Evolutionary conservation across 192 early-diverging fungal species (phyloP), one percentile per base, ranked within the genome.

Genomic region (Coemansia sp.): DNA sequence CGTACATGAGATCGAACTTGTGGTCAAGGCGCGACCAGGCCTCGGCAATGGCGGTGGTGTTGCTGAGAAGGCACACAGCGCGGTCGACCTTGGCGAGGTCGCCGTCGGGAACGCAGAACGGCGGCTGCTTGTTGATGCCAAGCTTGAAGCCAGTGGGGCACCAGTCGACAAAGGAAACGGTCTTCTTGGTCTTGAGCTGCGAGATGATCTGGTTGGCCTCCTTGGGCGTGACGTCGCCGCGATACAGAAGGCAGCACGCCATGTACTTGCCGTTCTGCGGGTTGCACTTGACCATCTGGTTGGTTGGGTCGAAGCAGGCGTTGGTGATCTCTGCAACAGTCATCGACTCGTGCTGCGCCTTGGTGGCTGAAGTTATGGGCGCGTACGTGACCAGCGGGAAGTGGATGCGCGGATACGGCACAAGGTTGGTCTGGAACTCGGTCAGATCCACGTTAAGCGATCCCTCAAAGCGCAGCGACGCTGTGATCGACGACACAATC

Each of bases 391-490:
- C 96, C 78, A 99, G 85, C 44, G 96, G 97, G 91, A 98, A 99
- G 85, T 98, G 91, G 81, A 99, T 99, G 81, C 97, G 95, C 67
- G 97, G 97, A 86, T 97, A 99, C 63, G 97, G 97, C 42, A 99
- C 97, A 87, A 99, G 86, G 90, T 99, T 99, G 84, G 97, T 99
- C 87, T 99, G 97, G 92, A 99, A 99, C 87, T 99, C 97, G 78
- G 90, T 98, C 86, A 99, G 86, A 70, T 99, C 97, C 57, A 99
- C 97, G 81, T 99, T 99, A 71, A 99, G 89, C 39, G 97, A 99
- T 74, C 97, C 97, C 72, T 93, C 91, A 86, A 99, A 99, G 83
- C 97, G 97, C 52, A 99, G 91, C 63, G 97, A 99, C 16, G 97
- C 95, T 18, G 97, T 99, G 90, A 99, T 99, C 52, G 97, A 99